A percentile compares a stretch with the other conserved stretches of the same genome.
Conservation (phyloP, 164 flowering plant species). For the Cinnamomum chago region DNA sequence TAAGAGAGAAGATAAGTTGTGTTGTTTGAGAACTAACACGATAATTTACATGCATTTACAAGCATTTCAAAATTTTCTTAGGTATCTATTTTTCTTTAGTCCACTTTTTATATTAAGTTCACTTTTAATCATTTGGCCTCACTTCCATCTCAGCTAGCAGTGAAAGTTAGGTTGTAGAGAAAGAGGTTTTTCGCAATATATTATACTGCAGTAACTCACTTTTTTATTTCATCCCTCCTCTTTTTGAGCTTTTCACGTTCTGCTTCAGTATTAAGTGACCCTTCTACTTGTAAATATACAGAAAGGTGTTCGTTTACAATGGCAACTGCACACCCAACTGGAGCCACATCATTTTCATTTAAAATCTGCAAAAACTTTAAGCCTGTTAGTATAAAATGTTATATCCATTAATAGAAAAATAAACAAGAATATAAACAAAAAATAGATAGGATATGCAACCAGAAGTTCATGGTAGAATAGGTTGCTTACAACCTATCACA, state of each 20-base stretch:
- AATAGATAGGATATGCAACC: too few relatives aligned
- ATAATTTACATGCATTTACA: too few relatives aligned
- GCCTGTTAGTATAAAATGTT: neutral
- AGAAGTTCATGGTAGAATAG: too few relatives aligned
- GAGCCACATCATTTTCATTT: constrained; percentile 53
- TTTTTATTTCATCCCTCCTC: constrained; percentile 62
- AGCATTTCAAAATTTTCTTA: too few relatives aligned
- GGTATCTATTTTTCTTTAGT: too few relatives aligned
- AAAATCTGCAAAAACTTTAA: constrained; percentile 41
- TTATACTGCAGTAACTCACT: constrained; percentile 36
- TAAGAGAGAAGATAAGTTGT: too few relatives aligned
- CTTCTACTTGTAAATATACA: constrained; percentile 69
- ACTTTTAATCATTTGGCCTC: too few relatives aligned
- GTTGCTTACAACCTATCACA: too few relatives aligned
- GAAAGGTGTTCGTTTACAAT: constrained; percentile 71
- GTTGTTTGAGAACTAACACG: too few relatives aligned
- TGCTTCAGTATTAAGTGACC: constrained; percentile 54
- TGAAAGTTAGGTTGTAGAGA: neutral
- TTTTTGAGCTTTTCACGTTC: constrained; percentile 73
- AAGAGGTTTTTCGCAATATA: neutral
- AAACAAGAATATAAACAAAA: neutral
- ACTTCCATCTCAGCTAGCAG: too few relatives aligned
- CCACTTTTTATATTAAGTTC: too few relatives aligned
- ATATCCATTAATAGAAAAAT: neutral
- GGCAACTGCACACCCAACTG: constrained; percentile 59